Evolutionary conservation across 768 basidiomycete species (phyloP).

Genomic region (Floccularia luteovirens): DNA sequence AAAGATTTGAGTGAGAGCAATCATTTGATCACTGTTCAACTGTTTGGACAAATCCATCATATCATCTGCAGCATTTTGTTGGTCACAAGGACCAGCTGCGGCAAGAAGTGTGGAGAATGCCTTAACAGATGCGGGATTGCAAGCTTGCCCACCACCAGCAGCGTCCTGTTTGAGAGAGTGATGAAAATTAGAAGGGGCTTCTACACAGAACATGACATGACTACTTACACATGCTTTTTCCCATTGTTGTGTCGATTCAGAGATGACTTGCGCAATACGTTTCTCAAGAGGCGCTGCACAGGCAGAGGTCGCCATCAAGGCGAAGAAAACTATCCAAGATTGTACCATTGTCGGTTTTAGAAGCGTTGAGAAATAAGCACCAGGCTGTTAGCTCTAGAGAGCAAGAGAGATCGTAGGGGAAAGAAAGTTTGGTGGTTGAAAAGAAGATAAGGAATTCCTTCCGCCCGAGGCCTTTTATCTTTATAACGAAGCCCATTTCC

Average conservation of each 20-base stretch:
- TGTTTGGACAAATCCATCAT: conserved; percentile 36
- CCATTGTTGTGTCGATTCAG: conserved; percentile 32
- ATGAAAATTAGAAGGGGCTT: conserved; percentile 1
- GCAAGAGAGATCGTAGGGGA: conserved; percentile 6
- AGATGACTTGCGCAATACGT: conserved; percentile 39
- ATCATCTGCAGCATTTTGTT: conserved; percentile 46
- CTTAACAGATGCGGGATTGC: conserved; percentile 48
- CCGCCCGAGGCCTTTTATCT: no score
- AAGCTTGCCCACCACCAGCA: conserved; percentile 49
- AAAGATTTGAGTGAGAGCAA: conserved; percentile 36
- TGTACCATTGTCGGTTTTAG: conserved; percentile 19
- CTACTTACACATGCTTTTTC: conserved; percentile 38
- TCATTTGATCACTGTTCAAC: conserved; percentile 34
- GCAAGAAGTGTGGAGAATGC: conserved; percentile 57
- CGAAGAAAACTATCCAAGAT: conserved; percentile 18
- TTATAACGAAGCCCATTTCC: no score
- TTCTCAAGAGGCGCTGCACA: conserved; percentile 30
- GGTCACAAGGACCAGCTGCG: conserved; percentile 42
- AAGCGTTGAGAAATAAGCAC: conserved; percentile 9
- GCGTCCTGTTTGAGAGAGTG: conserved; percentile 24
- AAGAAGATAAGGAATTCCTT: background rate
- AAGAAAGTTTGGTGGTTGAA: conserved; percentile 1
- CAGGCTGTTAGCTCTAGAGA: conserved; percentile 17
- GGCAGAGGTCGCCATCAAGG: conserved; percentile 21
- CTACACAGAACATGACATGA: conserved; percentile 2